Evolutionary conservation across 1,284 basidiomycete genomes (phyloP), one percentile per base, ranked within the genome.

Genomic region (Gomphus bonarii): DNA sequence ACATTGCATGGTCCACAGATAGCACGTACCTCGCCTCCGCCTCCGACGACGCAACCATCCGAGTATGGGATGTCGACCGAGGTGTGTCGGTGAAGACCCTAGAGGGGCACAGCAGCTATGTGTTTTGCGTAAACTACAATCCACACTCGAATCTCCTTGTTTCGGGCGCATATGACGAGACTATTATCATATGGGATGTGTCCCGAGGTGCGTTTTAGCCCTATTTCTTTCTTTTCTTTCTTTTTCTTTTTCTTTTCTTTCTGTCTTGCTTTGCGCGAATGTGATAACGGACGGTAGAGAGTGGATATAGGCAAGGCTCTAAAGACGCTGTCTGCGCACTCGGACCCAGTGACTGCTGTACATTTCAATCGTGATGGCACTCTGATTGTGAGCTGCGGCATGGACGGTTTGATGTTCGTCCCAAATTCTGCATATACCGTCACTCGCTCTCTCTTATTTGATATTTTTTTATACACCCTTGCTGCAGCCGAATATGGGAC

Each of bases 131-230:
- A 8, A 88, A 92, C 62, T 98, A 88, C 71, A 94, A 91, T 64
- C 93, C 91, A 0, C 80, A 84, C 61, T 87, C 88, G 0, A 95
- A 93, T 66, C 73, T 99, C 35, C 73, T 98, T 36, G 95, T 89
- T 11, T 95, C 91, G 25, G 95, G 95, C 14, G 87, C 88, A 1
- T 95, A 91, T 64, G 95, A 99, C 64, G 95, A 99, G 74, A 92
- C 90, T 10, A 90, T 97, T 8, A 81, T 92, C 42, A 77, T 98
- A 3, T 99, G 95, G 95, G 94, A 98, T 67, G 84, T 95, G n/a
- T 82, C 86, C 33, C 76, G 84, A 78, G 91, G 90, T 89, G 61
- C n/a, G 72, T 59, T 22, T 1, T 22, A 16, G 8, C n/a, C n/a
- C n/a, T n/a, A n/a, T n/a, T n/a, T n/a, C n/a, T n/a, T n/a, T n/a